These are phyloP conservation scores for Paecilomyces dactylethromorphus DNA, from an alignment of 2,329 filamentous ascomycete genomes.

Conservation along the genomic window DNA sequence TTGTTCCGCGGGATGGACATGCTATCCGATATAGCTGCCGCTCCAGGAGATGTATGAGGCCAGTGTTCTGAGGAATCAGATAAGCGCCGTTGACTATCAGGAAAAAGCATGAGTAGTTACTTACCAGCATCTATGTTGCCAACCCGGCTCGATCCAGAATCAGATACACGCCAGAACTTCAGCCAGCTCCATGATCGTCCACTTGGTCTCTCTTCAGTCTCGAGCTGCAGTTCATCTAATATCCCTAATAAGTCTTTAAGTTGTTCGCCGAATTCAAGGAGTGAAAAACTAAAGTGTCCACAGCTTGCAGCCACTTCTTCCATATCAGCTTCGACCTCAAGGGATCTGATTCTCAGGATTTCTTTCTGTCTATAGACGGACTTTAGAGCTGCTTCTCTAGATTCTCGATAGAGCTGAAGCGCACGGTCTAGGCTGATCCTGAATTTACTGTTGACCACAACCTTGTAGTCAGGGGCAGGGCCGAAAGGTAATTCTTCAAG, in stretches of 20 bases:
- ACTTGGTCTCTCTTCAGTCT: conserved; percentile 55
- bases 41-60: not conserved
- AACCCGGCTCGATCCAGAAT: conserved; percentile 6
- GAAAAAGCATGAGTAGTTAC: not conserved
- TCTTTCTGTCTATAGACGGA: conserved; percentile 76
- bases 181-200: conserved; percentile 78
- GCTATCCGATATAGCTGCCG: conserved; percentile 13
- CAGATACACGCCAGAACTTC: conserved; percentile 59
- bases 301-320: conserved; percentile 98
- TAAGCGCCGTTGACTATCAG: not conserved
- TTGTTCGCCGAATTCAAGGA: conserved; percentile 86
- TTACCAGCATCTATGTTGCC: conserved; percentile 22
- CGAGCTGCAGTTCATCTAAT: conserved; percentile 72
- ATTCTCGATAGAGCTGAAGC: conserved; percentile 68
- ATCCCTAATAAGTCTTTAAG: conserved; percentile 76
- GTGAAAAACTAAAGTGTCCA: conserved; percentile 88
- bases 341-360: conserved; percentile 58
- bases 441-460: conserved; percentile 73
- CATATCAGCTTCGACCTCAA: conserved; percentile 81
- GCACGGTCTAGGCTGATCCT: conserved; percentile 74
- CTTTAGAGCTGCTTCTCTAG: conserved; percentile 68
- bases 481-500: conserved; percentile 82
- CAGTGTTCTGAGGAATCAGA: not conserved
- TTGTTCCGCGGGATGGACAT: conserved; percentile 3
- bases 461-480: conserved; percentile 57